A percentile compares a stretch with the other conserved stretches of the same genome.
Conservation (phyloP, 1,284 basidiomycete species). For the Cryptococcus sp. region DNA sequence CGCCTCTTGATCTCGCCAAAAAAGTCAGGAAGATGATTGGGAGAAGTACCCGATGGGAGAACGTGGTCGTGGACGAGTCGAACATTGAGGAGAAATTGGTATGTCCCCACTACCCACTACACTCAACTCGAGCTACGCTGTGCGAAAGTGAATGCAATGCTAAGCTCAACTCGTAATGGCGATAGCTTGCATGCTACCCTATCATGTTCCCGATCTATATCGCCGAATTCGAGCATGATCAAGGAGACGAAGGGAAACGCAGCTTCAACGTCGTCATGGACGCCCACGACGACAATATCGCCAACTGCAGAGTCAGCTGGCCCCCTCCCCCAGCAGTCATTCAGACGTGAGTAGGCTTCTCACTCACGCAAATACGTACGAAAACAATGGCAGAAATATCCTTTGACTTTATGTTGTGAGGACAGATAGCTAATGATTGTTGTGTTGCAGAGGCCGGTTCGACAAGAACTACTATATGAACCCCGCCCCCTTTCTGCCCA, state of each 20-base stretch:
- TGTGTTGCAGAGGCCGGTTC: conserved; percentile 25
- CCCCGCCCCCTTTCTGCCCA: conserved; percentile 40
- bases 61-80: conserved; percentile 27
- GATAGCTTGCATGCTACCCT: conserved; percentile 49
- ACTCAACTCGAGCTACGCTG: no score
- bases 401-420: background rate
- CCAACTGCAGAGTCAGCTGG: conserved; percentile 38
- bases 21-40: conserved; percentile 34
- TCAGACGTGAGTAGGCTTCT: conserved; percentile 19
- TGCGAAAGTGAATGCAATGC: background rate
- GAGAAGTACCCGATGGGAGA: conserved; percentile 19
- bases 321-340: conserved; percentile 36
- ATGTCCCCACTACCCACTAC: no score
- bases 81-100: conserved; percentile 45
- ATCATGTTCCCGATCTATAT: conserved; percentile 52
- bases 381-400: background rate
- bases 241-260: conserved; percentile 26
- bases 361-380: no score
- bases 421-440: background rate
- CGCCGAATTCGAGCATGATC: conserved; percentile 44
- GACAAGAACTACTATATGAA: conserved; percentile 41
- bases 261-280: conserved; percentile 45
- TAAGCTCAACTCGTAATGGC: background rate
- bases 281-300: conserved; percentile 41
- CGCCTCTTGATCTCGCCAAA: conserved; percentile 38